These are phyloP conservation scores for Bolboschoenus planiculmis DNA, from an alignment of 176 grass and related monocot species.

Conservation along the genomic window DNA sequence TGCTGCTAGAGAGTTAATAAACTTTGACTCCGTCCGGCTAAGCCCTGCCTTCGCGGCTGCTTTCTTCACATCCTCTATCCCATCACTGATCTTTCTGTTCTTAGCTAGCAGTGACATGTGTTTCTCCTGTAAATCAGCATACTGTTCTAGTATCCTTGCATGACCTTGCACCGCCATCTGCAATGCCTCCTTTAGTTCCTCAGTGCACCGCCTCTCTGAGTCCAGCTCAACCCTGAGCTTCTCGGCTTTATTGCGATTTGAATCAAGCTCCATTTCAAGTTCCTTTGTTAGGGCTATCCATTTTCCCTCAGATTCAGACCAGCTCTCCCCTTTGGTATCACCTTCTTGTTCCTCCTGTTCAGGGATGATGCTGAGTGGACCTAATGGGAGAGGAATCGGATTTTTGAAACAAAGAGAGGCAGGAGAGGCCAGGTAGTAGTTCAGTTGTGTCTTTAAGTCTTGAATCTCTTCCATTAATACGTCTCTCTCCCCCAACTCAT, in stretches of 20 bases:
- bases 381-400: slow-evolving; percentile 13
- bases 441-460: slow-evolving; percentile 73
- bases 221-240: slow-evolving; percentile 57
- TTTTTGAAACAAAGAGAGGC: slow-evolving; percentile 31
- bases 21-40: slow-evolving; percentile 48
- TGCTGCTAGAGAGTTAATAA: slow-evolving; percentile 70
- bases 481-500: slow-evolving; percentile 59
- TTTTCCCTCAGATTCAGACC: slow-evolving; percentile 59
- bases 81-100: slow-evolving; percentile 71
- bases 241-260: slow-evolving; percentile 38
- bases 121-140: slow-evolving; percentile 94
- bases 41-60: slow-evolving; percentile 74
- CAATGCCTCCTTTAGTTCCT: slow-evolving; percentile 81
- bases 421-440: slow-evolving; percentile 40
- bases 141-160: slow-evolving; percentile 84
- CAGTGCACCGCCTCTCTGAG: slow-evolving; percentile 71
- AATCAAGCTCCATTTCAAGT: slow-evolving; percentile 76
- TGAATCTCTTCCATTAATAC: slow-evolving; percentile 88
- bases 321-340: slow-evolving; percentile 30
- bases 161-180: slow-evolving; percentile 92
- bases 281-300: slow-evolving; percentile 82
- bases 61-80: slow-evolving; percentile 69
- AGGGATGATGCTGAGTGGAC: slow-evolving; percentile 29
- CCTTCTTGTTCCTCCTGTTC: slow-evolving; percentile 40
- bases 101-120: slow-evolving; percentile 68